Percentiles rank a stretch among this genome's conserved stretches.
Conservation (phyloP, 371 early-diverging fungal genomes). For the Mucor mucedo region DNA sequence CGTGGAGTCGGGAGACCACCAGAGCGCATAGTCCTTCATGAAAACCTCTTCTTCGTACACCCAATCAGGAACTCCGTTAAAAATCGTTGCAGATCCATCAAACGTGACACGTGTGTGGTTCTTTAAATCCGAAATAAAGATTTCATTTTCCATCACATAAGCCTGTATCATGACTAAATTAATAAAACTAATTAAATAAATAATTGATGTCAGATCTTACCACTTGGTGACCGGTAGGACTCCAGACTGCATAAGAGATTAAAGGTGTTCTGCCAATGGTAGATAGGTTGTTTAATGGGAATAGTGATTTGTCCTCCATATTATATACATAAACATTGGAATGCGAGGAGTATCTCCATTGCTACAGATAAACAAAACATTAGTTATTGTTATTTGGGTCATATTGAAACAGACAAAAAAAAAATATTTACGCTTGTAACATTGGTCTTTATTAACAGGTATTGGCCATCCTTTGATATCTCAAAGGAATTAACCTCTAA, state of each 20-base stretch:
- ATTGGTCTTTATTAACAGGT: slow-evolving; percentile 74
- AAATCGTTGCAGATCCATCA: slow-evolving; percentile 83
- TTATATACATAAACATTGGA: slow-evolving; percentile 82
- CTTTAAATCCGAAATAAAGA: slow-evolving; percentile 76
- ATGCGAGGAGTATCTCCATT: slow-evolving; percentile 86
- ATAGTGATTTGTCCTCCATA: slow-evolving; percentile 55
- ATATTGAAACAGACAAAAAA: too few species aligned
- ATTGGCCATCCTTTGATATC: slow-evolving; percentile 81
- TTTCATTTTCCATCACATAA: slow-evolving; percentile 87
- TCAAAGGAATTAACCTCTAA: slow-evolving; percentile 48
- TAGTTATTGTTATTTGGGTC: not conserved
- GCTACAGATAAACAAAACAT: slow-evolving; percentile 31
- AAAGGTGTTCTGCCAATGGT: slow-evolving; percentile 38
- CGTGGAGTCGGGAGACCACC: slow-evolving; percentile 91
- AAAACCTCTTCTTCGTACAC: slow-evolving; percentile 97
- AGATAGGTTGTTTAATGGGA: slow-evolving; percentile 61
- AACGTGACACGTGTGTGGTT: slow-evolving; percentile 77
- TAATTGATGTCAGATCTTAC: slow-evolving; percentile 19
- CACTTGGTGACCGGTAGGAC: slow-evolving; percentile 80
- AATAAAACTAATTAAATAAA: too few species aligned
- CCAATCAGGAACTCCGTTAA: slow-evolving; percentile 98
- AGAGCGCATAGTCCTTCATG: slow-evolving; percentile 67
- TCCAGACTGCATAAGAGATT: slow-evolving; percentile 76
- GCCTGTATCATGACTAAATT: slow-evolving; percentile 35
- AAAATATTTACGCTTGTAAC: slow-evolving; percentile 46